Conservation (phyloP, 1,139 yeast species). For the Lodderomyces beijingensis region DNA sequence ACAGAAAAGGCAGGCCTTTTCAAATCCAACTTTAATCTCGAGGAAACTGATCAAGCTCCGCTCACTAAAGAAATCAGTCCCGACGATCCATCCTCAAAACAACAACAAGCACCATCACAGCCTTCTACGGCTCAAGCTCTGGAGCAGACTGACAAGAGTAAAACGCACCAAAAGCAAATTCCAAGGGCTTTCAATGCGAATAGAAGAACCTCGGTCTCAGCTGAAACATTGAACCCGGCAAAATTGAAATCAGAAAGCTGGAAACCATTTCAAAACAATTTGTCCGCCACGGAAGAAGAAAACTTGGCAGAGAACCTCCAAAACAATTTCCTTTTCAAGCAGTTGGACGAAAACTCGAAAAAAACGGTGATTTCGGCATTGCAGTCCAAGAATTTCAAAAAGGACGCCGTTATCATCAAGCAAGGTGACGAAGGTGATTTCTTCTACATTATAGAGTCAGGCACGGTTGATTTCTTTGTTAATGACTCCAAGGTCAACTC, state of each 20-base stretch:
- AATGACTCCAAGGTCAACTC: slow-evolving; percentile 70
- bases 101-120: slow-evolving; percentile 5
- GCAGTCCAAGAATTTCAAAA: slow-evolving; percentile 60
- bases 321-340: slow-evolving; percentile 77
- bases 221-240: slow-evolving; percentile 66
- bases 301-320: slow-evolving; percentile 70
- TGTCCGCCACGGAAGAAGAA: slow-evolving; percentile 58
- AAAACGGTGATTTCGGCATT: slow-evolving; percentile 78
- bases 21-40: slow-evolving; percentile 43
- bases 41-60: slow-evolving; percentile 19
- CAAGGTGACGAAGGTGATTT: slow-evolving; percentile 98
- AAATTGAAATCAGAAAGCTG: slow-evolving; percentile 56
- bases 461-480: slow-evolving; percentile 76
- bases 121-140: background rate
- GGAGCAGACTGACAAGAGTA: background rate
- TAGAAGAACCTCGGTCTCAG: slow-evolving; percentile 84
- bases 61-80: slow-evolving; percentile 14
- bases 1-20: slow-evolving; percentile 23
- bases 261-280: slow-evolving; percentile 70
- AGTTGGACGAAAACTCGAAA: slow-evolving; percentile 69
- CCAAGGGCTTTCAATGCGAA: slow-evolving; percentile 69
- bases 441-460: slow-evolving; percentile 84
- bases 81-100: slow-evolving; percentile 11
- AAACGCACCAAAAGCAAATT: slow-evolving; percentile 17
- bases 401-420: slow-evolving; percentile 66